These are phyloP conservation scores for Ophiostoma piceae DNA, from an alignment of 2,329 filamentous ascomycete species.

Conservation along the genomic window DNA sequence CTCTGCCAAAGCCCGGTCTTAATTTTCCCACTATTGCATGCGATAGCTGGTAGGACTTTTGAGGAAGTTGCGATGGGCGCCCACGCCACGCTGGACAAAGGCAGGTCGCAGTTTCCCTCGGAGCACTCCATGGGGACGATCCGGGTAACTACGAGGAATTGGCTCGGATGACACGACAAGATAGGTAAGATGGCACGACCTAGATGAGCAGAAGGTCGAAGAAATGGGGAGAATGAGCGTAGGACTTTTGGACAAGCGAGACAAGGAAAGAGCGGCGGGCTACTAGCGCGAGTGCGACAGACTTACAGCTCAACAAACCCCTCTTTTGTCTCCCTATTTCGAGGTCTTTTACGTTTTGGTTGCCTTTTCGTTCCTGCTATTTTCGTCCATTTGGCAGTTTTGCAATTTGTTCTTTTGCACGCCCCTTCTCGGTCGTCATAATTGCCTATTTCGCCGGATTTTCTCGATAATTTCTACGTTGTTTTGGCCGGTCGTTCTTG, in stretches of 20 bases:
- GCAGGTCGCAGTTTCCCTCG: slow-evolving; percentile 12
- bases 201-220: slow-evolving; percentile 4
- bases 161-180: slow-evolving; percentile 15
- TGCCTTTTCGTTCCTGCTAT: neutral
- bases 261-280: slow-evolving; percentile 18
- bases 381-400: neutral
- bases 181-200: slow-evolving; percentile 14
- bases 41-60: slow-evolving; percentile 12
- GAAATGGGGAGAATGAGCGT: slow-evolving; percentile 18
- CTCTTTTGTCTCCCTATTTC: slow-evolving; percentile 15
- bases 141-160: slow-evolving; percentile 14
- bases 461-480: neutral
- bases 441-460: neutral
- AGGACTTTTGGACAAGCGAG: slow-evolving; percentile 20
- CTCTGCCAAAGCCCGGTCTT: neutral
- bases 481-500: slow-evolving; percentile 2
- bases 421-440: neutral
- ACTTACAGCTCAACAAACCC: slow-evolving; percentile 19
- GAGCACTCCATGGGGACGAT: slow-evolving; percentile 23
- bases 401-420: neutral
- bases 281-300: slow-evolving; percentile 21
- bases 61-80: slow-evolving; percentile 10
- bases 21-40: slow-evolving; percentile 8
- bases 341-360: slow-evolving; percentile 9
- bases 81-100: neutral